Evolutionary conservation across 192 early-diverging fungal genomes (phyloP).

Genomic region (Mortierella antarctica): DNA sequence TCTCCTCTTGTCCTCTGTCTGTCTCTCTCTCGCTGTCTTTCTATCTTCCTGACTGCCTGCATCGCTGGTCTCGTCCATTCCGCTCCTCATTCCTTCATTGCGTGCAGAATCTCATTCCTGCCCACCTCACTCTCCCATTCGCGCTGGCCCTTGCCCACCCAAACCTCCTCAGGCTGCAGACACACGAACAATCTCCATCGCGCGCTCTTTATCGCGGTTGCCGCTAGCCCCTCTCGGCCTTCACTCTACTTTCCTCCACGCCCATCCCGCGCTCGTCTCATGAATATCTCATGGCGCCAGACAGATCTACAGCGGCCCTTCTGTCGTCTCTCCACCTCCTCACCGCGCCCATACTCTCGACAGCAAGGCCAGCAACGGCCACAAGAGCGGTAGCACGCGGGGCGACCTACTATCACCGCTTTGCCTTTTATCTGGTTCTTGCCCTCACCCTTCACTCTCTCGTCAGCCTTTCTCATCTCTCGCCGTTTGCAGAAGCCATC

Average conservation of each 20-base stretch:
- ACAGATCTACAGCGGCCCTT: neutral
- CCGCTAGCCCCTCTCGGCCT: neutral
- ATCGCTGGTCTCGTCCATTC: neutral
- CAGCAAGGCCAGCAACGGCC: neutral
- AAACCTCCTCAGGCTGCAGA: neutral
- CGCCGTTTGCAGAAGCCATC: slow-evolving; percentile 11
- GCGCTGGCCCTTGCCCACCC: neutral
- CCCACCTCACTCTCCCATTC: neutral
- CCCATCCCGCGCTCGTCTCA: too few species aligned
- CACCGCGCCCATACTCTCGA: neutral
- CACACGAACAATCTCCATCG: neutral
- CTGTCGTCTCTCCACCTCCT: neutral
- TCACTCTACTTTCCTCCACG: neutral
- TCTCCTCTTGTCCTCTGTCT: neutral
- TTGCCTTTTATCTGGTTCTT: neutral
- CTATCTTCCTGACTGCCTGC: too few species aligned
- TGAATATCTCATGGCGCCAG: slow-evolving; percentile 2
- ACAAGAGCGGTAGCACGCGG: neutral
- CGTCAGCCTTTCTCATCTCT: neutral
- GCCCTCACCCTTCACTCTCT: neutral
- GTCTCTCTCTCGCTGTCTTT: neutral
- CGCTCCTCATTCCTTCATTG: neutral
- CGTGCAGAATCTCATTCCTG: slow-evolving; percentile 19
- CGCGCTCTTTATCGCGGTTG: neutral
- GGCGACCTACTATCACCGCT: neutral